These are phyloP conservation scores for Elsinoe australis DNA, from an alignment of 2,329 filamentous ascomycete genomes.

Conservation along the genomic window DNA sequence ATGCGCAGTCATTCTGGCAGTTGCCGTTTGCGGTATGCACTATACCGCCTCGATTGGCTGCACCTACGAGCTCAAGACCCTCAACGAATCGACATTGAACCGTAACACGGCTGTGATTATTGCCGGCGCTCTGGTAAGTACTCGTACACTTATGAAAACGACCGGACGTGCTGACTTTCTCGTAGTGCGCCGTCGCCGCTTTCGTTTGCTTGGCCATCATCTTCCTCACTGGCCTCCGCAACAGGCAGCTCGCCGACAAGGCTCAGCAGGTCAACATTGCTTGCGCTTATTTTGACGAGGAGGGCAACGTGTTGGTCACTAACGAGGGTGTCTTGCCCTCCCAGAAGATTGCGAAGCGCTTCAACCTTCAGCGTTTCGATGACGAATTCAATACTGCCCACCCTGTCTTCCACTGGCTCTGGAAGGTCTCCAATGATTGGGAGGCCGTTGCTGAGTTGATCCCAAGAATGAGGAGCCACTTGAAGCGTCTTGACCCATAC, in stretches of 20 bases:
- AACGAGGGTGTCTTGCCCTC: conserved; percentile 62
- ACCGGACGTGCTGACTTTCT: too few species aligned
- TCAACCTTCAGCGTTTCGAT: conserved; percentile 59
- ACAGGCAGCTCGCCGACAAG: conserved; percentile 34
- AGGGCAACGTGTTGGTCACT: conserved; percentile 60
- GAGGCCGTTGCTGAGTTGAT: conserved; percentile 58
- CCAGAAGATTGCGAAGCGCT: conserved; percentile 71
- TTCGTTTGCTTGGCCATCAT: conserved; percentile 31
- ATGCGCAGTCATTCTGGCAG: conserved; percentile 60
- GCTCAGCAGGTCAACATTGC: conserved; percentile 50
- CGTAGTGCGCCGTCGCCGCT: conserved; percentile 35
- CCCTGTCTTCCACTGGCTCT: conserved; percentile 81
- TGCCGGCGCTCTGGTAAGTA: conserved; percentile 59
- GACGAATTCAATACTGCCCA: conserved; percentile 71
- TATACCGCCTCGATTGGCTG: conserved; percentile 72
- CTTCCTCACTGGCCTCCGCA: conserved; percentile 33
- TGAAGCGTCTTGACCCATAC: conserved; percentile 41
- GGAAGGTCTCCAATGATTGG: conserved; percentile 74
- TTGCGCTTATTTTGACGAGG: conserved; percentile 58
- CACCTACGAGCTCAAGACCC: conserved; percentile 51
- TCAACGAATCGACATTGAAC: conserved; percentile 33
- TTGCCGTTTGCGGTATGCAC: conserved; percentile 78
- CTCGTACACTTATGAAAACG: too few species aligned
- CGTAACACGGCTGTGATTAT: conserved; percentile 64
- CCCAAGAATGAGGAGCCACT: conserved; percentile 62